These are phyloP conservation scores for Spathaspora passalidarum DNA, from an alignment of 805 yeast species.

Conservation along the genomic window DNA sequence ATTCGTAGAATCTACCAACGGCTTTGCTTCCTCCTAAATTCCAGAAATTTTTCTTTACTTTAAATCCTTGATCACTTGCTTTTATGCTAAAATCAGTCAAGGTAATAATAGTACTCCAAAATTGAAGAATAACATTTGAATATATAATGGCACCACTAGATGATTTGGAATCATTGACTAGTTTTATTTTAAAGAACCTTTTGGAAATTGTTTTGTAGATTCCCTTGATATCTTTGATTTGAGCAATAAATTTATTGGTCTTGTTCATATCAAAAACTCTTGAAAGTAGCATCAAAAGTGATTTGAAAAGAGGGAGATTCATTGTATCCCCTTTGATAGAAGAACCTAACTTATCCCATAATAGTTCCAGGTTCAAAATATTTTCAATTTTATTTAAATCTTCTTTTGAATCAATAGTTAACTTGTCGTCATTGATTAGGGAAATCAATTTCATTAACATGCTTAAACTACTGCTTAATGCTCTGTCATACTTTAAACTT, in stretches of 20 bases:
- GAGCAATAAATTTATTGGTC: conserved; percentile 13
- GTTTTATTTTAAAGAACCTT: conserved; percentile 42
- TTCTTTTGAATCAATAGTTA: conserved; percentile 10
- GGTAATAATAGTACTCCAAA: conserved; percentile 45
- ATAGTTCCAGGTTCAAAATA: conserved; percentile 22
- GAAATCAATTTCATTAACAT: conserved; percentile 39
- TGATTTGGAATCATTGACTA: conserved; percentile 24
- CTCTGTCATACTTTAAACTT: conserved; percentile 57
- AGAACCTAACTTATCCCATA: conserved; percentile 33
- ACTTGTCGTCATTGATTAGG: conserved; percentile 15
- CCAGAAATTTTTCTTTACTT: conserved; percentile 51
- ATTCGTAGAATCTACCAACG: conserved; percentile 41
- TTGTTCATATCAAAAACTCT: conserved; percentile 15
- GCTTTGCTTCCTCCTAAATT: conserved; percentile 41
- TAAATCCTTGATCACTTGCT: conserved; percentile 7
- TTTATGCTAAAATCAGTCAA: conserved; percentile 30
- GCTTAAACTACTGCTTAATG: conserved; percentile 47
- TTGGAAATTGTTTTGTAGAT: conserved; percentile 43
- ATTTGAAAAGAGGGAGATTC: conserved; percentile 30
- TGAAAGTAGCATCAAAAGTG: conserved; percentile 21
- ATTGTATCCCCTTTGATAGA: conserved; percentile 21
- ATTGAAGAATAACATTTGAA: conserved; percentile 44
- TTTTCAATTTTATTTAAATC: conserved; percentile 4
- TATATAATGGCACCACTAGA: conserved; percentile 34
- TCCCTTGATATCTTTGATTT: conserved; percentile 16